Percentiles rank a stretch among this genome's conserved stretches.
Conservation (phyloP, 2,329 filamentous ascomycete species). For the Pyrenochaeta sp. region DNA sequence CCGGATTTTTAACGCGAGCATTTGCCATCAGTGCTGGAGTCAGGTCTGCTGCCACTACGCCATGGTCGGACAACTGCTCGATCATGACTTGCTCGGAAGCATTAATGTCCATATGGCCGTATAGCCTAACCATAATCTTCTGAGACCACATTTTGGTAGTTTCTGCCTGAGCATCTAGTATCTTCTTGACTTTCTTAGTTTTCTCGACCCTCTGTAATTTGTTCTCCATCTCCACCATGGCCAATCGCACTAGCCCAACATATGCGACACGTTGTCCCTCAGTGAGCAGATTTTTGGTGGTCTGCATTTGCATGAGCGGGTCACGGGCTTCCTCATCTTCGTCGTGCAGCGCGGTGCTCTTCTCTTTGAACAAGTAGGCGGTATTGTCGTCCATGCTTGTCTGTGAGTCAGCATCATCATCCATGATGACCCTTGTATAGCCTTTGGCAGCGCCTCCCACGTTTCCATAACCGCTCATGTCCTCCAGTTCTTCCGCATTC, state of each 20-base stretch:
- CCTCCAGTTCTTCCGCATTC: slow-evolving; percentile 73
- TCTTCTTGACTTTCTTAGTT: slow-evolving; percentile 75
- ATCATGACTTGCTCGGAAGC: slow-evolving; percentile 96
- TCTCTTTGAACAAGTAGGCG: slow-evolving; percentile 88
- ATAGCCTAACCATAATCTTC: slow-evolving; percentile 96
- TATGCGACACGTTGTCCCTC: slow-evolving; percentile 97
- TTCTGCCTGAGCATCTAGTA: slow-evolving; percentile 74
- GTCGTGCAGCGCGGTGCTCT: slow-evolving; percentile 65
- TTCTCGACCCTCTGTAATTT: slow-evolving; percentile 70
- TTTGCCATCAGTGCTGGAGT: slow-evolving; percentile 90
- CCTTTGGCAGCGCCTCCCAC: slow-evolving; percentile 92
- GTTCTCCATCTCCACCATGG: slow-evolving; percentile 79
- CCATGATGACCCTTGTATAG: slow-evolving; percentile 92
- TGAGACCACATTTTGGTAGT: slow-evolving; percentile 95
- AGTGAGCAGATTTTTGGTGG: slow-evolving; percentile 93
- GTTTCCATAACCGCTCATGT: slow-evolving; percentile 74
- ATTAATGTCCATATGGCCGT: slow-evolving; percentile 96
- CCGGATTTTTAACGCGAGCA: slow-evolving; percentile 89
- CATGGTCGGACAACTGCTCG: slow-evolving; percentile 92
- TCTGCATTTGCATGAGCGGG: slow-evolving; percentile 87
- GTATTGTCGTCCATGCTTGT: slow-evolving; percentile 99
- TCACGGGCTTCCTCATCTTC: slow-evolving; percentile 84
- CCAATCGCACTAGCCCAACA: slow-evolving; percentile 85
- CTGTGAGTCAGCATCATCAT: slow-evolving; percentile 91
- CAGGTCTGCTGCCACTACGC: slow-evolving; percentile 83